Evolutionary conservation across 2,329 filamentous ascomycete genomes (phyloP), one percentile per base, ranked within the genome.

Genomic region (Aureobasidium sp.): DNA sequence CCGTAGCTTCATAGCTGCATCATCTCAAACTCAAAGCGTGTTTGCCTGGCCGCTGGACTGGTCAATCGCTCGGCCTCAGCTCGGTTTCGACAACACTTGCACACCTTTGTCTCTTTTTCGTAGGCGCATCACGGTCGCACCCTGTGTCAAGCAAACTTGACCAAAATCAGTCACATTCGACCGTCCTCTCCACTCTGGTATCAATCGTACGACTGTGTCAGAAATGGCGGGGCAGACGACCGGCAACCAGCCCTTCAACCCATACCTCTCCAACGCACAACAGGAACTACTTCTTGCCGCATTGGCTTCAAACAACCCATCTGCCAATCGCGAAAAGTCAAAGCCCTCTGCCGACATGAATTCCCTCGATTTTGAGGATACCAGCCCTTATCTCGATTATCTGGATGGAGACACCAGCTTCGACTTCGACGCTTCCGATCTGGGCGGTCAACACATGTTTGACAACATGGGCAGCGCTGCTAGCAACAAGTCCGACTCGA

Each of bases 351-450:
- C 52, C 40, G 54, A 50, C 37, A 61, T 71, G 49, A 68, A 71
- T 59, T 65, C 64, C 40, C 67, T 68, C 60, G 67, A 67, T 19
- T 65, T 66, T 31, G 64, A 68, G 58, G 70, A 71, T 47, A 70
- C 69, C 64, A 94, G 88, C 66, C 91, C 92, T 0, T 92, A 87
- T 70, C 80, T 95, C 62, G 91, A 96, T 71, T 94, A 91, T 50
- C 85, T 91, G 62, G 90, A 92, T 63, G 80, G 79, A 63, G 89
- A 92, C 69, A 83, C 82, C 39, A 86, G 81, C 71, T 92, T 91
- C 71, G 89, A 91, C 68, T 92, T 92, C 66, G 86, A 91, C 62
- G 74, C 84, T 63, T 79, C 79, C 61, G 79, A 78, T 19, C 81
- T 74, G 17, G 71, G 85, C 59, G 74, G 71, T 40, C 79, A 82